A percentile compares a stretch with the other conserved stretches of the same genome.
Evolutionary conservation across 805 yeast species (phyloP).

Genomic region (Pichia kluyveri): DNA sequence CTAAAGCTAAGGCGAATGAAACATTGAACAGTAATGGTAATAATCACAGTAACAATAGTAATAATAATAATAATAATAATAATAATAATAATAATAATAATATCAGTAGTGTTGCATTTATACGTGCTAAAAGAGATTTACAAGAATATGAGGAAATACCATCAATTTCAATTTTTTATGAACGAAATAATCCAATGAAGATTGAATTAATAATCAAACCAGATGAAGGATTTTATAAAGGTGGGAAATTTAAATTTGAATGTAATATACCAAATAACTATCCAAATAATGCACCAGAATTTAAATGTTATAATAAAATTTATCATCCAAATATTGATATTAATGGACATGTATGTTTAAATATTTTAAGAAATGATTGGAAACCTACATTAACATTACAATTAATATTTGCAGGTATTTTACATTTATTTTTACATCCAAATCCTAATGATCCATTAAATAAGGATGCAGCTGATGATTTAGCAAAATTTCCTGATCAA

Average conservation of each 20-base stretch:
- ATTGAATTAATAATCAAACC: conserved; percentile 54
- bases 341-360: conserved; percentile 86
- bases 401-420: conserved; percentile 73
- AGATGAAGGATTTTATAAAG: conserved; percentile 59
- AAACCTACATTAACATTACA: conserved; percentile 82
- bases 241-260: conserved; percentile 65
- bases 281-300: conserved; percentile 91
- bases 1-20: conserved; percentile 11
- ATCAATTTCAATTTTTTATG: conserved; percentile 29
- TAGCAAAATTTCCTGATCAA: conserved; percentile 33
- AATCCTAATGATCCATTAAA: conserved; percentile 89
- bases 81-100: conserved; percentile 5
- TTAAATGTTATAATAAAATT: conserved; percentile 58
- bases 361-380: conserved; percentile 93
- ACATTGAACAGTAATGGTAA: conserved; percentile 1
- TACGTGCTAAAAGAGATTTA: conserved; percentile 68
- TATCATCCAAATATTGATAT: conserved; percentile 92
- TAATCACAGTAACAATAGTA: neutral
- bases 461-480: conserved; percentile 70
- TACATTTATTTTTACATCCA: conserved; percentile 82
- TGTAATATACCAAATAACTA: conserved; percentile 59
- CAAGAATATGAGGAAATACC: conserved; percentile 52
- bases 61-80: conserved; percentile 6
- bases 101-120: conserved; percentile 47
- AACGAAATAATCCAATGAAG: conserved; percentile 49